A percentile compares a stretch with the other conserved stretches of the same genome.
Conservation (phyloP, 164 flowering plant species). For the Tetrastigma voinierianum region DNA sequence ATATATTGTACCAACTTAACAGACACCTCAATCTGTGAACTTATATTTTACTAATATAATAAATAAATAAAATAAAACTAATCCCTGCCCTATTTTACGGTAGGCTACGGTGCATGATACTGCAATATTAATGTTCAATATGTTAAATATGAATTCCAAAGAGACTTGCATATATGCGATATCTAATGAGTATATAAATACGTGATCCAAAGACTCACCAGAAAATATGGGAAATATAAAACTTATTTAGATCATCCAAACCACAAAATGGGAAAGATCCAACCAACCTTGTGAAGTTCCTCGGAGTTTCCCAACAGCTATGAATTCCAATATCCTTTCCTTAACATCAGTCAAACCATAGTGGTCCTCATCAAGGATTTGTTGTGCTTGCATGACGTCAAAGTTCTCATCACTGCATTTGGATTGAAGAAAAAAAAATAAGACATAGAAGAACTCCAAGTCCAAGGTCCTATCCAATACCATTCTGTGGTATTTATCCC, state of each 20-base stretch:
- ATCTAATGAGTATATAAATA: no score
- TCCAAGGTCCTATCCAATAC: background rate
- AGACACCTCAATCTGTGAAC: no score
- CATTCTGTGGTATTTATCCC: no score
- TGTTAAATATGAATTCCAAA: no score
- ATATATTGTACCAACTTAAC: no score
- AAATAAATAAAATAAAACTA: no score
- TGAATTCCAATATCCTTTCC: conserved; percentile 98
- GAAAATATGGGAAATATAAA: background rate
- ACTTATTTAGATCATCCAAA: background rate
- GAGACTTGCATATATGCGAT: no score
- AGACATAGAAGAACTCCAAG: background rate
- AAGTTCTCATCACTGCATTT: conserved; percentile 93
- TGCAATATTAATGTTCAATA: no score
- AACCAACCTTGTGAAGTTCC: conserved; percentile 89
- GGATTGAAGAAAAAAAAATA: background rate
- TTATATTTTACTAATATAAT: no score
- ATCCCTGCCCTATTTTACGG: no score
- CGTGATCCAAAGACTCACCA: no score
- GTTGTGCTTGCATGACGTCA: conserved; percentile 81
- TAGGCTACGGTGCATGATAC: no score
- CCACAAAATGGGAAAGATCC: background rate
- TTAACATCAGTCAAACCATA: conserved; percentile 96
- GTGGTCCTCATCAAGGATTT: conserved; percentile 96
- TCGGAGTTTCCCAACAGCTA: conserved; percentile 96